Evolutionary conservation across 148 eudicot species (phyloP), one percentile per base, ranked within the genome.

Genomic region (Vaccinium myrtillus): DNA sequence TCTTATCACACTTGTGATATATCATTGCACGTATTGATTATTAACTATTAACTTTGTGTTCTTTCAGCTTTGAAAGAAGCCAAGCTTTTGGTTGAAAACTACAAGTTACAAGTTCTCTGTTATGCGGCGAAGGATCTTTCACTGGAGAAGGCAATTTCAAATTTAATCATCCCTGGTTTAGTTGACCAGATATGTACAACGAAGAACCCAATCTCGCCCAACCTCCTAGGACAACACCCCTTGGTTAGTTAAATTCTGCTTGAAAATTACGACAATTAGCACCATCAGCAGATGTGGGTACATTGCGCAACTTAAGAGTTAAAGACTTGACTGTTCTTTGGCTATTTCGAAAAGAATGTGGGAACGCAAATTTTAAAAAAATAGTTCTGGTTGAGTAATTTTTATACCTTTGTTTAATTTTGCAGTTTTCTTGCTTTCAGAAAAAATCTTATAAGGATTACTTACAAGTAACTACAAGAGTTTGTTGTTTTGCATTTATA

Each of bases 41-140:
- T n/a, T n/a, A n/a, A n/a, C n/a, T 63, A 79, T 39, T 49, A 25
- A 19, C 43, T 32, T 43, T 79, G 55, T 86, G 19, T 86, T 78
- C 81, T 81, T 88, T 63, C 90, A 97, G 99, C 95, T 87, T 70
- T 83, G 43, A 94, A 91, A 85, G 94, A 91, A 78, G 85, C 92
- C 86, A 89, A 85, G 78, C 87, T 95, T 85, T 81, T 86, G 93
- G 90, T 91, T 87, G 94, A 91, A 80, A 87, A 90, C 81, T 94
- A 88, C 81, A 92, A 91, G 83, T 85, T 97, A 84, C 93, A 94
- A 83, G 94, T 97, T 87, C 83, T 97, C 75, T 94, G 98, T 85
- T 97, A 94, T 90, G 95, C 91, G 2, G 90, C 90, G 71, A 97
- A 95, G 91, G 89, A 91, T 83, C 92, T 97, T 85, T 91, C 94